A percentile compares a stretch with the other conserved stretches of the same genome.
Evolutionary conservation across 192 early-diverging fungal genomes (phyloP).

Genomic region (Coemansia sp.): DNA sequence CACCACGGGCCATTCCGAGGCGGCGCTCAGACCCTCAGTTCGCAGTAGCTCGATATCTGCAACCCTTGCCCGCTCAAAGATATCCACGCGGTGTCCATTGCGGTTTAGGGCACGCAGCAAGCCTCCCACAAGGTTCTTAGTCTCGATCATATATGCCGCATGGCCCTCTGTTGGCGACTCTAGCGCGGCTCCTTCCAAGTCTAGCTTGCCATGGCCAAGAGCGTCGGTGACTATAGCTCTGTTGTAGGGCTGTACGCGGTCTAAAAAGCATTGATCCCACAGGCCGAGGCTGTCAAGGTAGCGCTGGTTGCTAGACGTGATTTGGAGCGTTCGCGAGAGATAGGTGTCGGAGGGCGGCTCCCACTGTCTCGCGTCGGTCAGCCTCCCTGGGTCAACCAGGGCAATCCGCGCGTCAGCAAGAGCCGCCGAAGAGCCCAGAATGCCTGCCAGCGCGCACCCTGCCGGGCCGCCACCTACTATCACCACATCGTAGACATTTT

Average conservation of each 20-base stretch:
- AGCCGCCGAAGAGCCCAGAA: constrained; percentile 46
- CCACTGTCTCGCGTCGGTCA: constrained; percentile 58
- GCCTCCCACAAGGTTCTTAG: constrained; percentile 72
- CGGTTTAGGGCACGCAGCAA: constrained; percentile 56
- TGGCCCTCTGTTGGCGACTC: constrained; percentile 10
- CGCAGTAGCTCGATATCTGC: constrained; percentile 41
- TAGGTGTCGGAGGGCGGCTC: constrained; percentile 55
- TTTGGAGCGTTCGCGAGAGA: constrained; percentile 79
- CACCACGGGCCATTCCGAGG: constrained; percentile 66
- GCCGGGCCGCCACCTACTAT: constrained; percentile 91
- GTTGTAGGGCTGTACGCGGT: constrained; percentile 61
- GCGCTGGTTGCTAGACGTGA: constrained; percentile 62
- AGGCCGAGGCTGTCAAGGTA: constrained; percentile 58
- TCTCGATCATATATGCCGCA: constrained; percentile 89
- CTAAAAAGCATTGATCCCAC: constrained; percentile 62
- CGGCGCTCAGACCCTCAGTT: not conserved
- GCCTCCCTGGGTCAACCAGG: constrained; percentile 77
- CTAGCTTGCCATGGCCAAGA: constrained; percentile 16
- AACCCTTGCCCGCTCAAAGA: constrained; percentile 72
- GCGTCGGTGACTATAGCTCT: constrained; percentile 49
- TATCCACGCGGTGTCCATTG: constrained; percentile 49
- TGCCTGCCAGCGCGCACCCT: constrained; percentile 80
- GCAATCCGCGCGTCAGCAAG: constrained; percentile 58
- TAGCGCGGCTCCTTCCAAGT: constrained; percentile 8
- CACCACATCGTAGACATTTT: constrained; percentile 70